Percentiles rank a stretch among this genome's conserved stretches.
phyloP scores from a whole-genome alignment of 169 alveolate species.

The Plasmodium coatneyi region DNA sequence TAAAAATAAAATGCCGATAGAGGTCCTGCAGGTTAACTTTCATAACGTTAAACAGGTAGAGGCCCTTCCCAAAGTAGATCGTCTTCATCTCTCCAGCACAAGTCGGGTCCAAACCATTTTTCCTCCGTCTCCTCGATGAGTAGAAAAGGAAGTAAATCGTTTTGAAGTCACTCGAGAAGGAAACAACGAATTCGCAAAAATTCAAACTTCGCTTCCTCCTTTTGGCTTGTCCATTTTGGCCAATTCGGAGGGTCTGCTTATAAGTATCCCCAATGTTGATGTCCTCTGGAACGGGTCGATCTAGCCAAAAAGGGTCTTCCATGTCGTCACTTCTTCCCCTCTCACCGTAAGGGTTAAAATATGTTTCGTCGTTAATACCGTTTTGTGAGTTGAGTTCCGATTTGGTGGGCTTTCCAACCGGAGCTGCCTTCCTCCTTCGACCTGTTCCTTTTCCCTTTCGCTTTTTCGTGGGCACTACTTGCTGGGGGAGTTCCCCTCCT shows the following conservation, averaged over 20 bases:
- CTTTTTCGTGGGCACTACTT: not conserved
- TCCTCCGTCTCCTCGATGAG: slow-evolving; percentile 13
- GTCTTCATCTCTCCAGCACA: not conserved
- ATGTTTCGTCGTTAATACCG: not conserved
- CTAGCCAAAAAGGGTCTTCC: not conserved
- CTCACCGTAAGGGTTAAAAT: not conserved
- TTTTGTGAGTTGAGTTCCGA: not conserved
- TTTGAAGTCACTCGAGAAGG: slow-evolving; percentile 50
- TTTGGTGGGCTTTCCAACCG: not conserved
- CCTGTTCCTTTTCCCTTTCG: not conserved
- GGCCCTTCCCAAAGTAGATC: slow-evolving; percentile 1
- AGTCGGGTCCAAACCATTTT: not conserved
- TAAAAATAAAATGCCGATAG: slow-evolving; percentile 24
- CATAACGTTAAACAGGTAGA: not conserved
- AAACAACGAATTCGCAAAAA: slow-evolving; percentile 32
- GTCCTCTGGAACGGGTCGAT: not conserved
- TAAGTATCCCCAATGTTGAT: too few species aligned
- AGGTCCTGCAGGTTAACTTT: not conserved
- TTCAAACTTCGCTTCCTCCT: not conserved
- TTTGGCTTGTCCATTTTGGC: not conserved
- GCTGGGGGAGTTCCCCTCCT: not conserved
- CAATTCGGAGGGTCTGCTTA: not conserved
- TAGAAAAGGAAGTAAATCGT: slow-evolving; percentile 23
- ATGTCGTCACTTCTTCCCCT: not conserved
- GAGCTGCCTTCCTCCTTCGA: not conserved